Base-by-base conservation (phyloP, 148 eudicot genomes). In the Cornus controversa region DNA sequence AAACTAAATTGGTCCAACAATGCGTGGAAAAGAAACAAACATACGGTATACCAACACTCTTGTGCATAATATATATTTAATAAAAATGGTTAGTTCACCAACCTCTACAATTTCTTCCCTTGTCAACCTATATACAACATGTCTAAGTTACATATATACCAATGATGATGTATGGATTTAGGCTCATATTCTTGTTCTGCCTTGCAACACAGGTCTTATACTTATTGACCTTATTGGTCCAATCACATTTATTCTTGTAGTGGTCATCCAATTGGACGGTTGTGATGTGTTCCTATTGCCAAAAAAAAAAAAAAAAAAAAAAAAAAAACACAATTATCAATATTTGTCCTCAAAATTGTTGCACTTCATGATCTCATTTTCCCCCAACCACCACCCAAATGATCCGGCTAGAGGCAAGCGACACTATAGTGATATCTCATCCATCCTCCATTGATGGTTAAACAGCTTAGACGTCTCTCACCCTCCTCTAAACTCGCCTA, bases 1-100 rank as follows among this genome's bases (percentile, higher is more conserved):
- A 81, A 71, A 70, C 80, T 37, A 77, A 31, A 18, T 60, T 60
- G 25, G 0, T 60, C 24, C 24, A 60, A 80, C 83, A 69, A 75
- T 73, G 83, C 83, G 73, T 83, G 77, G 47, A 76, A 83, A 72
- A 70, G 22, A 58, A 60, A 62, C 54, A 74, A 34, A 74, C 53
- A 60, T 34, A 13, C 4, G n/a, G n/a, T n/a, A n/a, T n/a, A n/a
- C 24, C 42, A 3, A 71, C 27, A 50, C 34, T 31, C 25, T 40
- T 11, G 2, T 0, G 57, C 20, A 22, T 18, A 22, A 76, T 78
- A 69, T 58, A 60, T 42, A 71, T 69, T 78, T 69, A 73, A 84
- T 63, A 77, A 28, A n/a, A n/a, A n/a, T n/a, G n/a, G 84, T 86
- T 84, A 73, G 86, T 78, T 80, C 78, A 87, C 90, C 92, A 75